These are phyloP conservation scores for Xylogone sp. DNA, from an alignment of 2,329 filamentous ascomycete genomes.

Conservation along the genomic window DNA sequence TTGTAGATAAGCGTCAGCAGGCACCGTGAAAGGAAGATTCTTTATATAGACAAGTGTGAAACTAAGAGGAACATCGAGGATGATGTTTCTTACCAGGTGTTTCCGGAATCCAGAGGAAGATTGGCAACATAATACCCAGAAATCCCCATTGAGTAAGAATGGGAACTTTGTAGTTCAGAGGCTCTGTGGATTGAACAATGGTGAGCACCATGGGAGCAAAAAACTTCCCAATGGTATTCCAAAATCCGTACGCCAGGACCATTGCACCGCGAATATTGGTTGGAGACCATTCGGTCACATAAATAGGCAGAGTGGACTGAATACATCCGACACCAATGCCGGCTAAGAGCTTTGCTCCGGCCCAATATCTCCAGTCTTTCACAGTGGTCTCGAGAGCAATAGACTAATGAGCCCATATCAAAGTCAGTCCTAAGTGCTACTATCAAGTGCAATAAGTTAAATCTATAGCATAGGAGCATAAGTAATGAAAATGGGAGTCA, in stretches of 20 bases:
- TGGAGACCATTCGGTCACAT: conserved; percentile 10
- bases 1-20: neutral
- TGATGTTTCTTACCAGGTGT: conserved; percentile 26
- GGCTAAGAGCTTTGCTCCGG: conserved; percentile 11
- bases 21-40: too few relatives aligned
- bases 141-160: conserved; percentile 42
- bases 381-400: conserved; percentile 3
- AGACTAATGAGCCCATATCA: too few relatives aligned
- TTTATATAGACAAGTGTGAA: too few relatives aligned
- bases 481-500: neutral
- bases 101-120: conserved; percentile 34
- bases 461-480: neutral
- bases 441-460: too few relatives aligned
- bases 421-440: too few relatives aligned
- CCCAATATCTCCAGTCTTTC: conserved; percentile 6
- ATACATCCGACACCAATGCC: conserved; percentile 13
- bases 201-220: conserved; percentile 38
- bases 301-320: conserved; percentile 11
- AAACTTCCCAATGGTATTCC: conserved; percentile 38
- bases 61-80: too few relatives aligned
- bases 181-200: conserved; percentile 21
- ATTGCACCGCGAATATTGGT: conserved; percentile 8
- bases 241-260: conserved; percentile 18
- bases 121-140: conserved; percentile 34
- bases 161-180: conserved; percentile 31